Conservation (phyloP, 441 rosid genomes). For the Populus hybrid region DNA sequence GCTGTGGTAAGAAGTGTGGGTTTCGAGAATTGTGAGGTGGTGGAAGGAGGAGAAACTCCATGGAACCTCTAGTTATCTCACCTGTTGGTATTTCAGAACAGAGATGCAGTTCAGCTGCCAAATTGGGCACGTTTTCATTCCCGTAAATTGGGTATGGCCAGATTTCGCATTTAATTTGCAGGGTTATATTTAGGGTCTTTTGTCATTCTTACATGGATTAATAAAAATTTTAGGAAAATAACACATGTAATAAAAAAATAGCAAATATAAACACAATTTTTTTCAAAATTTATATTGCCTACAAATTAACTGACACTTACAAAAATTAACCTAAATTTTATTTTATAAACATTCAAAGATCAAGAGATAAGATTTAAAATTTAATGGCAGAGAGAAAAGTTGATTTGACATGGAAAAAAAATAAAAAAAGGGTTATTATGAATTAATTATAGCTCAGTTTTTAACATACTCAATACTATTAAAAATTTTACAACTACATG, state of each 20-base stretch:
- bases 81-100: slow-evolving; percentile 79
- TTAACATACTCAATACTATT: rapidly evolving
- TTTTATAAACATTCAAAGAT: too few relatives aligned
- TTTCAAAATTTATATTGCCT: too few relatives aligned
- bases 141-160: neutral
- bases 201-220: neutral
- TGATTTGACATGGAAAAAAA: too few relatives aligned
- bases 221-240: too few relatives aligned
- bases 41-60: slow-evolving; percentile 91
- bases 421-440: rapidly evolving
- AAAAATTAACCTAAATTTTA: too few relatives aligned
- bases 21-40: slow-evolving; percentile 85
- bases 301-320: too few relatives aligned
- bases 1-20: slow-evolving; percentile 83
- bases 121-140: slow-evolving; percentile 59
- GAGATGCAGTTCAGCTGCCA: slow-evolving; percentile 87
- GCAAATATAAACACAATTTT: too few relatives aligned
- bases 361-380: too few relatives aligned
- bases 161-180: neutral
- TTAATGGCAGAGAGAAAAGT: too few relatives aligned
- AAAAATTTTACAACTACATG: rapidly evolving
- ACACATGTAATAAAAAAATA: too few relatives aligned
- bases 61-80: slow-evolving; percentile 58
- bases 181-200: neutral
- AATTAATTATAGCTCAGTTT: rapidly evolving